phyloP scores from a whole-genome alignment of 23 red algal species.

The Gracilaria caudata region DNA sequence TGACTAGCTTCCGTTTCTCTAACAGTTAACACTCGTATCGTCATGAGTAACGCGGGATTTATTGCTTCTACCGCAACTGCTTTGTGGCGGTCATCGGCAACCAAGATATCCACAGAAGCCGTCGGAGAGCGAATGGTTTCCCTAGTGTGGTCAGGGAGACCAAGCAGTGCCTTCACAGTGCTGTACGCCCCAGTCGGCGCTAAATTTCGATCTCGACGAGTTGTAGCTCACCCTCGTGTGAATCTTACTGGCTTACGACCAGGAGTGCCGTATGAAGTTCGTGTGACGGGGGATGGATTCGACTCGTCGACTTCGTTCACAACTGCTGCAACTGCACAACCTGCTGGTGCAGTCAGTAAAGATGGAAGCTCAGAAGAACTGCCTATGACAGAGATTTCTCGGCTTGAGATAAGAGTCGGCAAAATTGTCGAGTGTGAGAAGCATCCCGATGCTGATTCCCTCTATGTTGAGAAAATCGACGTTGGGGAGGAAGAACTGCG shows the following conservation, averaged over 20 bases:
- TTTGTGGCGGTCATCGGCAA: constrained; percentile 45
- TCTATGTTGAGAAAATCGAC: constrained; percentile 80
- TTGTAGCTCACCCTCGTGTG: constrained; percentile 57
- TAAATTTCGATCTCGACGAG: constrained; percentile 30
- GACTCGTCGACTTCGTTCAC: constrained; percentile 51
- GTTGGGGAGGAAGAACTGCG: constrained; percentile 67
- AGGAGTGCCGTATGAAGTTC: constrained; percentile 33
- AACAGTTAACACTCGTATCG: neutral
- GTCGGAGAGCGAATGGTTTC: constrained; percentile 40
- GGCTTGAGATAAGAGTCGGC: constrained; percentile 82
- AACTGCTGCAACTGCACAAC: constrained; percentile 35
- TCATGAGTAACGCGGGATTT: constrained; percentile 26
- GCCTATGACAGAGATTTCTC: constrained; percentile 82
- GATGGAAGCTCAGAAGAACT: constrained; percentile 18
- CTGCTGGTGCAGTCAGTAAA: neutral
- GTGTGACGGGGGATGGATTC: constrained; percentile 30
- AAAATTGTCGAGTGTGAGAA: constrained; percentile 48
- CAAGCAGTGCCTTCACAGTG: constrained; percentile 38
- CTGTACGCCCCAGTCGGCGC: constrained; percentile 37
- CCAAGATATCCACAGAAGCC: constrained; percentile 52
- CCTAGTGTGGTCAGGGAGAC: constrained; percentile 33
- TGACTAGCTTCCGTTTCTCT: neutral
- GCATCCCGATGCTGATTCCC: constrained; percentile 79
- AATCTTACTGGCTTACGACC: constrained; percentile 35
- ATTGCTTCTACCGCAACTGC: constrained; percentile 23